Evolutionary conservation across 805 yeast genomes (phyloP), one percentile per base, ranked within the genome.

Genomic region (Barnettozyma siamensis): DNA sequence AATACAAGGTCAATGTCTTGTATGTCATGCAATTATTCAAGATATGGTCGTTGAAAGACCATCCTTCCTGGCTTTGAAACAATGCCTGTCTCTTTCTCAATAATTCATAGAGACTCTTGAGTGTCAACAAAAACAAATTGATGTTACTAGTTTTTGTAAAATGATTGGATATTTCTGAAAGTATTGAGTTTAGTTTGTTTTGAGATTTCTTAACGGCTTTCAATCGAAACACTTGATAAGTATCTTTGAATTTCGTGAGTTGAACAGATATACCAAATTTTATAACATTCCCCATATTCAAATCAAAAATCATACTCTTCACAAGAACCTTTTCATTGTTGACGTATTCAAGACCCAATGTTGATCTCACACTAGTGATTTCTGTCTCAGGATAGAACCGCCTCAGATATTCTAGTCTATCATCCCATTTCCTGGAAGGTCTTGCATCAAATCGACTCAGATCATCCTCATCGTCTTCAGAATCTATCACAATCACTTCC

Each of bases 371-470:
- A 15, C 44, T 31, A 0, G 21, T 9, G 2, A 57, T 45, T 10
- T 16, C 13, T 7, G 57, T 38, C 16, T 45, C 47, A 2, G 58
- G 58, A 20, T 57, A 57, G 32, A 57, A 48, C 38, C 44, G 51
- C 31, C 35, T 37, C 16, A 57, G 27, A 28, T 49, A 54, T 26
- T 49, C 53, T 2, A 50, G 31, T 26, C 60, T 42, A 3, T 40
- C 18, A 5, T 43, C 31, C 61, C 61, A 57, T 11, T 51, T 43
- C 31, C 41, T 44, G 9, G 44, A 37, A 2, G 61, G 60, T 19
- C 38, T 46, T 5, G 55, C 47, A 18, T 37, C 43, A 41, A 44
- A 55, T 7, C 36, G 30, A 10, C 38, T 17, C 2, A 46, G 42
- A 26, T 49, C 49, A 28, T 37, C 35, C 4, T 20, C 40, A 15